Percentiles rank a stretch among this genome's conserved stretches.
Conservation (phyloP, 305 asterid genomes). For the Withania somnifera region DNA sequence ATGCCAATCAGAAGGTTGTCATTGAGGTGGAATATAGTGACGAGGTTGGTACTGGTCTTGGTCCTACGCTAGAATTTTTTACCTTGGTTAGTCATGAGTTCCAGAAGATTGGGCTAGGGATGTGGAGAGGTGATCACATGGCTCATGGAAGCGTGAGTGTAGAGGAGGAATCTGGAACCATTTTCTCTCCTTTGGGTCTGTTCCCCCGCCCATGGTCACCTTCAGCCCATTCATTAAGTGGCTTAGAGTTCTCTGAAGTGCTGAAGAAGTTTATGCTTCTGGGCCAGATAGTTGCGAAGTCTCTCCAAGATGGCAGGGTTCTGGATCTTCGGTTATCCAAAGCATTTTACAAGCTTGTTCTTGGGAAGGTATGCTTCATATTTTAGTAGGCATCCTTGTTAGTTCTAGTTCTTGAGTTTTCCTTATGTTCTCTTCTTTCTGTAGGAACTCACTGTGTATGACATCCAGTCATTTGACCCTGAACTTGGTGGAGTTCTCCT, state of each 20-base stretch:
- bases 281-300: constrained; percentile 81
- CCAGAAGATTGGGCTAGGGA: constrained; percentile 58
- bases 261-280: constrained; percentile 57
- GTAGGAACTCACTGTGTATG: constrained; percentile 73
- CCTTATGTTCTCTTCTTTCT: constrained; percentile 5
- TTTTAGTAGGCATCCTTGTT: constrained; percentile 3
- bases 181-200: constrained; percentile 59
- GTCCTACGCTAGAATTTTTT: constrained; percentile 90
- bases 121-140: constrained; percentile 81
- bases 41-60: constrained; percentile 98
- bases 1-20: constrained; percentile 43
- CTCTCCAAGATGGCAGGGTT: constrained; percentile 89
- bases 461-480: constrained; percentile 81
- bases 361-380: constrained; percentile 51
- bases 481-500: constrained; percentile 62
- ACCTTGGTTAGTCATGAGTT: constrained; percentile 83
- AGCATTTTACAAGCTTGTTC: constrained; percentile 72
- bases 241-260: constrained; percentile 43
- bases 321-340: constrained; percentile 89
- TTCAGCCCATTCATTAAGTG: constrained; percentile 18
- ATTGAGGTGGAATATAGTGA: constrained; percentile 86
- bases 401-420: not conserved
- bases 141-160: constrained; percentile 12
- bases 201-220: constrained; percentile 93
- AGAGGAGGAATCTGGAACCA: constrained; percentile 27